Evolutionary conservation across 2,329 filamentous ascomycete genomes (phyloP).

Genomic region (Pestalotiopsis sp.): DNA sequence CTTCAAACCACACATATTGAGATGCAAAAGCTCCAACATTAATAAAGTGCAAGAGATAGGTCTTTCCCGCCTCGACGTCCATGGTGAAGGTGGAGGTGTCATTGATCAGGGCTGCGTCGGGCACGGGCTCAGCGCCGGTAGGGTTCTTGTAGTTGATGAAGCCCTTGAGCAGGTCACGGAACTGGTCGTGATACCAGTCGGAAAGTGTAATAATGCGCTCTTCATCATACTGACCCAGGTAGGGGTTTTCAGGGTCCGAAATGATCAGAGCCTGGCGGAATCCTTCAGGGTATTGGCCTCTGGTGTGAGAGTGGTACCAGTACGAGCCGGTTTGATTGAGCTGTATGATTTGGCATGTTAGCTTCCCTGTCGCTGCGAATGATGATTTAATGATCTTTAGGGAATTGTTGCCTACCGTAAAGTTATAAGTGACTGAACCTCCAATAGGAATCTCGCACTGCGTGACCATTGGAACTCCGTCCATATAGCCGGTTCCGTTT

Average conservation of each 20-base stretch:
- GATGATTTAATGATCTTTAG: neutral
- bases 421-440: slow-evolving; percentile 69
- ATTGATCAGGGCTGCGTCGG: slow-evolving; percentile 71
- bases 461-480: slow-evolving; percentile 67
- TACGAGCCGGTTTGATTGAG: slow-evolving; percentile 71
- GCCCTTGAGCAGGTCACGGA: slow-evolving; percentile 44
- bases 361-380: no score
- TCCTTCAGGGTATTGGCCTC: slow-evolving; percentile 72
- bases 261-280: slow-evolving; percentile 66
- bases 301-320: slow-evolving; percentile 76
- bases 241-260: slow-evolving; percentile 64
- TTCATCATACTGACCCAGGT: slow-evolving; percentile 59
- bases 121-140: slow-evolving; percentile 66
- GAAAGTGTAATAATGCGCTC: slow-evolving; percentile 67
- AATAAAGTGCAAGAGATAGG: slow-evolving; percentile 72
- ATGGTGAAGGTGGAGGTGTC: slow-evolving; percentile 66
- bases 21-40: slow-evolving; percentile 74
- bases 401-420: slow-evolving; percentile 52
- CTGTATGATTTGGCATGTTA: slow-evolving; percentile 33
- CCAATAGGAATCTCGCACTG: slow-evolving; percentile 71
- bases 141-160: slow-evolving; percentile 60
- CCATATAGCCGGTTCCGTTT: slow-evolving; percentile 70
- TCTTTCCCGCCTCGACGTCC: slow-evolving; percentile 66
- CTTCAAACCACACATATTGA: slow-evolving; percentile 69
- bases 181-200: slow-evolving; percentile 71